Percentiles rank a stretch among this genome's conserved stretches.
These are phyloP conservation scores for Leccinum broughii DNA, from an alignment of 768 basidiomycete genomes.

Conservation along the genomic window DNA sequence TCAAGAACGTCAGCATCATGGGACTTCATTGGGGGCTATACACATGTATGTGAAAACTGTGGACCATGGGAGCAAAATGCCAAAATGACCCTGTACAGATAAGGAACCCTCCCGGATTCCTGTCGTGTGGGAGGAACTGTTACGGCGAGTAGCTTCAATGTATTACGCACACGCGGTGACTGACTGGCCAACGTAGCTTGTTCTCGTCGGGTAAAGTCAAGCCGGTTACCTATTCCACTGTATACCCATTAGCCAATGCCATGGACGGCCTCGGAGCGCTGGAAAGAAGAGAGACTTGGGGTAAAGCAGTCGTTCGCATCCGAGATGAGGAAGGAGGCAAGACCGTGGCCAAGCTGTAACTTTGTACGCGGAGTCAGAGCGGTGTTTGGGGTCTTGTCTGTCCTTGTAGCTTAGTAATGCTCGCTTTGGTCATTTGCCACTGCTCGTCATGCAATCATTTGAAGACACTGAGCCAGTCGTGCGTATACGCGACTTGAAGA, in stretches of 20 bases:
- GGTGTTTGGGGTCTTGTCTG: conserved; percentile 26
- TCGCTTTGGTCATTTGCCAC: neutral
- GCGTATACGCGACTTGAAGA: conserved; percentile 80
- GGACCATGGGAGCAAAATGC: neutral
- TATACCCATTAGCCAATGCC: conserved; percentile 69
- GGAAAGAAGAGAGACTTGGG: conserved; percentile 88
- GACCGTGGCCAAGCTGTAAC: conserved; percentile 43
- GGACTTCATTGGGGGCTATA: conserved; percentile 91
- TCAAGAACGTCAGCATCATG: conserved; percentile 83
- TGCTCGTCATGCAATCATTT: conserved; percentile 34
- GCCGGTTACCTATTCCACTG: conserved; percentile 68
- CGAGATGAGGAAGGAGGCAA: conserved; percentile 45
- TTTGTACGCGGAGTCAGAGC: neutral
- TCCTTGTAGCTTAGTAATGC: conserved; percentile 4
- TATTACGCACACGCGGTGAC: neutral
- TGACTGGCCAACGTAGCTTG: conserved; percentile 45
- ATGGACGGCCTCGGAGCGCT: conserved; percentile 71
- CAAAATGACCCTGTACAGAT: conserved; percentile 35
- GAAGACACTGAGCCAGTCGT: conserved; percentile 63
- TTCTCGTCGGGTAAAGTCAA: conserved; percentile 62
- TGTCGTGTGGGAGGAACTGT: conserved; percentile 69
- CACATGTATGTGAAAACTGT: conserved; percentile 45
- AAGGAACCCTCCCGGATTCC: conserved; percentile 67
- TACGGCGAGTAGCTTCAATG: conserved; percentile 46
- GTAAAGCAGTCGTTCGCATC: conserved; percentile 77